These are phyloP conservation scores for Rhodotorula sp. DNA, from an alignment of 1,284 basidiomycete genomes.

Conservation along the genomic window DNA sequence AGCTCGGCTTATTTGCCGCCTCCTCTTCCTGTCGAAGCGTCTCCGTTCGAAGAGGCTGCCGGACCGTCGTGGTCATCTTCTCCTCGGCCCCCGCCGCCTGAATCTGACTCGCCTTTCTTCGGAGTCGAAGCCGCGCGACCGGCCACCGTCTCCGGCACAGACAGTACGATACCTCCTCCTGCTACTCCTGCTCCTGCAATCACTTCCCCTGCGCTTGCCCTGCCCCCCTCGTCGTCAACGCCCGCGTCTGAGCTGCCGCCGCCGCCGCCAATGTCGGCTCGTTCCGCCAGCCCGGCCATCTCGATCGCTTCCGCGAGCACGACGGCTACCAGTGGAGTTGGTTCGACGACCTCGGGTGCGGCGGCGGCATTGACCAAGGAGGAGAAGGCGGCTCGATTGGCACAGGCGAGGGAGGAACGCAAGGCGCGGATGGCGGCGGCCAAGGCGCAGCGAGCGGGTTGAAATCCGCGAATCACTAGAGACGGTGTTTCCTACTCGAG, in stretches of 20 bases:
- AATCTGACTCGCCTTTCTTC: neutral
- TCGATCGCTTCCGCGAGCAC: neutral
- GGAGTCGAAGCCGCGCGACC: neutral
- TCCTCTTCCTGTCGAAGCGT: neutral
- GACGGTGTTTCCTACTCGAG: no score
- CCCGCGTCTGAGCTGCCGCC: neutral
- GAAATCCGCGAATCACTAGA: neutral
- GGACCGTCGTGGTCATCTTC: neutral
- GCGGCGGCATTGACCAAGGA: constrained; percentile 25
- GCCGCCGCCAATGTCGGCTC: neutral
- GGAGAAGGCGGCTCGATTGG: constrained; percentile 36
- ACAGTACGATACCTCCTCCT: neutral
- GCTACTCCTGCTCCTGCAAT: neutral
- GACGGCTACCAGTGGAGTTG: neutral
- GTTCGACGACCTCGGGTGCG: neutral
- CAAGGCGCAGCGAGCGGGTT: constrained; percentile 17
- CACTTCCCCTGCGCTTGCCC: neutral
- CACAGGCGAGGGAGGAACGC: constrained; percentile 33
- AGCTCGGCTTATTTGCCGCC: no score
- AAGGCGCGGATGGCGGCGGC: constrained; percentile 34
- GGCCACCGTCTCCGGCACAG: neutral
- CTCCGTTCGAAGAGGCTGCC: neutral
- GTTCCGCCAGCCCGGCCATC: neutral
- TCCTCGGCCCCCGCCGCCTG: neutral
- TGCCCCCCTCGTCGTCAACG: neutral